phyloP scores from a whole-genome alignment of 306 rosid genomes.

The Styphnolobium japonicum region DNA sequence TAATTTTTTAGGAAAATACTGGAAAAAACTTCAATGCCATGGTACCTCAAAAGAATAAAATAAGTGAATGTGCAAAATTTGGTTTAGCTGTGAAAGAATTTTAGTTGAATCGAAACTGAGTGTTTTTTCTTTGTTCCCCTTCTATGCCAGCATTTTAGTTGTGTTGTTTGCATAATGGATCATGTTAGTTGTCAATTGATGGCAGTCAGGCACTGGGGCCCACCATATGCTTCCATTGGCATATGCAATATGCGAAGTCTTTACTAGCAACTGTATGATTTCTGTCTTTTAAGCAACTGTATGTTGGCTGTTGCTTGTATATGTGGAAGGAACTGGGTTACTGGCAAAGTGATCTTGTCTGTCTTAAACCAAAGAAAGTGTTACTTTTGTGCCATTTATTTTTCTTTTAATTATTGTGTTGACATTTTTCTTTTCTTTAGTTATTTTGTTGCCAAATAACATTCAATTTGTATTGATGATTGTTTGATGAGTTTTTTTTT shows the following conservation, averaged over 20 bases:
- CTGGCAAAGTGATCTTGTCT: not conserved
- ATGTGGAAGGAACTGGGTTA: not conserved
- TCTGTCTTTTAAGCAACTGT: not conserved
- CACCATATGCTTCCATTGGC: not conserved
- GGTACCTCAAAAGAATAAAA: too few relatives aligned
- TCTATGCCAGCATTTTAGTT: not conserved
- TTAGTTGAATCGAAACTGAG: not conserved
- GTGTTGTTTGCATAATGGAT: not conserved
- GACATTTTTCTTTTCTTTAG: too few relatives aligned
- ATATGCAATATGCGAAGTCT: not conserved
- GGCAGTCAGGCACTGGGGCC: not conserved
- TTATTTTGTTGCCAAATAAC: not conserved
- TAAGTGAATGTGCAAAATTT: not conserved
- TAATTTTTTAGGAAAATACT: not conserved
- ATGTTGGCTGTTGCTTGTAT: not conserved
- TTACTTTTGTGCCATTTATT: not conserved
- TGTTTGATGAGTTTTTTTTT: not conserved
- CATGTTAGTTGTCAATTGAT: not conserved
- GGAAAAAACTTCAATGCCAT: too few relatives aligned
- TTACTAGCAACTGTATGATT: not conserved
- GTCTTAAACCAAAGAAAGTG: not conserved
- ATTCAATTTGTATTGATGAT: not conserved
- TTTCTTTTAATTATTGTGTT: not conserved
- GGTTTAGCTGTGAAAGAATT: not conserved
- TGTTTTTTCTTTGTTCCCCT: not conserved